These are phyloP conservation scores for Aspergillus affinis DNA, from an alignment of 495 filamentous ascomycete species.

Conservation along the genomic window DNA sequence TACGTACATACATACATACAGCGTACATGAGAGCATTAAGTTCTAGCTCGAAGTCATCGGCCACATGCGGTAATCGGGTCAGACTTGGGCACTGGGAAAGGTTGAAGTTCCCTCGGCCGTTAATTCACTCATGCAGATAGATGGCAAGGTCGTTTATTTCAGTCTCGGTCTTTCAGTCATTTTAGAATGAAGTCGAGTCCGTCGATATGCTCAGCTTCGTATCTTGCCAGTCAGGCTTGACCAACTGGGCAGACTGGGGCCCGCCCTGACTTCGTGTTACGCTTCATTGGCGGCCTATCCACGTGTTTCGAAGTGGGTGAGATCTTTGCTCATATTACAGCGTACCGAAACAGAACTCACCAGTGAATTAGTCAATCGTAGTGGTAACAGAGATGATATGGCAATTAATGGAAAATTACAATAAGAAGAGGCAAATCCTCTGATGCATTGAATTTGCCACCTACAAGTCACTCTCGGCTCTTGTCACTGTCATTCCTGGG, in stretches of 20 bases:
- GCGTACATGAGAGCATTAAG: too few species aligned
- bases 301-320: neutral
- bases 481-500: neutral
- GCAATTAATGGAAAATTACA: too few species aligned
- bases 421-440: neutral
- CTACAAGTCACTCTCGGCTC: neutral
- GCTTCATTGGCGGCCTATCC: neutral
- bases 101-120: neutral
- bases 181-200: too few species aligned
- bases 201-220: neutral
- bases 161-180: too few species aligned
- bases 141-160: too few species aligned
- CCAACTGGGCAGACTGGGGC: neutral
- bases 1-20: too few species aligned
- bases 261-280: neutral
- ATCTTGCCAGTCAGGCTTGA: neutral
- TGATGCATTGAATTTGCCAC: neutral
- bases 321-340: neutral
- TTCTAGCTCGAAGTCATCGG: too few species aligned
- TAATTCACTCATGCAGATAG: neutral
- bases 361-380: too few species aligned
- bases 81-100: neutral
- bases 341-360: too few species aligned
- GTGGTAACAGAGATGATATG: too few species aligned
- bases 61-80: neutral